These are phyloP conservation scores for Rhizopus sp. DNA, from an alignment of 371 early-diverging fungal species.

Conservation along the genomic window DNA sequence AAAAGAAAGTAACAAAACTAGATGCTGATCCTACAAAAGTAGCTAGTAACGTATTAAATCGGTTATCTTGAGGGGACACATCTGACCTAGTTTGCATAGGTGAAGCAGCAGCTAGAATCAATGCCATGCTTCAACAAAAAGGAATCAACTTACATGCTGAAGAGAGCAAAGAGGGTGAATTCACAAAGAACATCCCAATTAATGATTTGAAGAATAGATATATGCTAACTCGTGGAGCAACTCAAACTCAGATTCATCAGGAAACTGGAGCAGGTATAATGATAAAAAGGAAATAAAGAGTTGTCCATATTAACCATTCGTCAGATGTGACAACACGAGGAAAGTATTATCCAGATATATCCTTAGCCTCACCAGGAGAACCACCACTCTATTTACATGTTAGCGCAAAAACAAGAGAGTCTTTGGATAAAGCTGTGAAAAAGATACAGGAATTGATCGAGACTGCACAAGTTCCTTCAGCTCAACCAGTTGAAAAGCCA, in stretches of 20 bases:
- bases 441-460: conserved; percentile 77
- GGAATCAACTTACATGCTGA: conserved; percentile 29
- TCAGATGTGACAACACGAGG: conserved; percentile 82
- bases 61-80: neutral
- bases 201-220: conserved; percentile 84
- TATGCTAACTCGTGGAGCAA: conserved; percentile 74
- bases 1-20: conserved; percentile 27
- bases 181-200: conserved; percentile 70
- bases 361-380: conserved; percentile 68
- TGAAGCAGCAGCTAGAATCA: conserved; percentile 58
- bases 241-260: conserved; percentile 72
- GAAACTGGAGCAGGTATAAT: conserved; percentile 71
- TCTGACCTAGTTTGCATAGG: conserved; percentile 21
- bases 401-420: conserved; percentile 65
- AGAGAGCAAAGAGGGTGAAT: conserved; percentile 45
- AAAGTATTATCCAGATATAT: conserved; percentile 76
- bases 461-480: conserved; percentile 31
- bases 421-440: conserved; percentile 70
- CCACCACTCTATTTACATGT: conserved; percentile 83
- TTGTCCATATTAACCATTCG: conserved; percentile 15
- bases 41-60: conserved; percentile 20
- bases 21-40: conserved; percentile 39
- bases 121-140: conserved; percentile 62
- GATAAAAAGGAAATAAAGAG: neutral
- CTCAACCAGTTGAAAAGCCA: conserved; percentile 18